These are phyloP conservation scores for Balansia obtecta DNA, from an alignment of 2,329 filamentous ascomycete genomes.

Conservation along the genomic window DNA sequence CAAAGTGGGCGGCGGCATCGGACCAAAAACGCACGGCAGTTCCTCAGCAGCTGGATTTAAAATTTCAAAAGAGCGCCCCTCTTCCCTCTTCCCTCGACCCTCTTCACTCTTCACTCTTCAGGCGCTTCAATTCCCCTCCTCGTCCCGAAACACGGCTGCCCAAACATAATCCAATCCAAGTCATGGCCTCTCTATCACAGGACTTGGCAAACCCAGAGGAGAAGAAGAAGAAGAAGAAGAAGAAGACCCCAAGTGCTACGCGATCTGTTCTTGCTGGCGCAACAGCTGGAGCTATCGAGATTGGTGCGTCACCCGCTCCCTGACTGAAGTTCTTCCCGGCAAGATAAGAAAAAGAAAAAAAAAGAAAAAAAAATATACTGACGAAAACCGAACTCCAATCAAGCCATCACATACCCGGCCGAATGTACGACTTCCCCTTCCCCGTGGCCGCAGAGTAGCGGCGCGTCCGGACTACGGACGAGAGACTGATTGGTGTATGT, in stretches of 20 bases:
- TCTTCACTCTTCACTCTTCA: not conserved
- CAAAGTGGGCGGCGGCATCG: slow-evolving; percentile 2
- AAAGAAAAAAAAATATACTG: no score
- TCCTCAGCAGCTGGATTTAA: not conserved
- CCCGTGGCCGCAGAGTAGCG: not conserved
- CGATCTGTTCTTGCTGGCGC: slow-evolving; percentile 87
- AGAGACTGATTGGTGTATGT: slow-evolving; percentile 5
- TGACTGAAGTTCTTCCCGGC: not conserved
- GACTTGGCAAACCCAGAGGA: slow-evolving; percentile 12
- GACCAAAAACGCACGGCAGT: not conserved
- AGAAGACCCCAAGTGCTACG: slow-evolving; percentile 58
- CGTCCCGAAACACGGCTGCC: not conserved
- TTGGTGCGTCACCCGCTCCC: slow-evolving; percentile 42
- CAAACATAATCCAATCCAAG: slow-evolving; percentile 2
- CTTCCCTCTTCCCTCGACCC: not conserved
- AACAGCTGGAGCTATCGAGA: slow-evolving; percentile 89
- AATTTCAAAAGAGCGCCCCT: not conserved
- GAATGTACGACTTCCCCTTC: slow-evolving; percentile 55
- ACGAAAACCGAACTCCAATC: not conserved
- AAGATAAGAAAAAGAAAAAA: not conserved
- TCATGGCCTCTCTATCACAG: slow-evolving; percentile 18
- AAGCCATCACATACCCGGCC: slow-evolving; percentile 83
- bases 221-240: slow-evolving; percentile 26
- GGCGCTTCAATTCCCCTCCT: not conserved
- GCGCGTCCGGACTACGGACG: not conserved